A percentile compares a stretch with the other conserved stretches of the same genome.
phyloP scores from a whole-genome alignment of 768 basidiomycete species.

The Boletus speciosus region DNA sequence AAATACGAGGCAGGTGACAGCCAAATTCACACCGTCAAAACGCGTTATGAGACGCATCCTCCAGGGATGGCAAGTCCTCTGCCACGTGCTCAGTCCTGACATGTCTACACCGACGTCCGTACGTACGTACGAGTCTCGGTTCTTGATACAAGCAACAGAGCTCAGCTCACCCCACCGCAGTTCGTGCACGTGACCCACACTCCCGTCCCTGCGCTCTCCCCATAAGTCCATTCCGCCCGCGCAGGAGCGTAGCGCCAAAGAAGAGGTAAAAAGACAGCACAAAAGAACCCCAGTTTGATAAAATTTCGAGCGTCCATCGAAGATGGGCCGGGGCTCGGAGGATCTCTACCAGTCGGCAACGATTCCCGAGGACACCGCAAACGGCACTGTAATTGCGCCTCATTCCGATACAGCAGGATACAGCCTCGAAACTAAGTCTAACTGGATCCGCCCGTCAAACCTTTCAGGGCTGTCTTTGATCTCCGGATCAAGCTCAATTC shows the following conservation, averaged over 20 bases:
- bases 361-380: slow-evolving; percentile 21
- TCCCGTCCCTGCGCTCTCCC: not conserved
- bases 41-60: slow-evolving; percentile 12
- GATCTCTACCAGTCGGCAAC: slow-evolving; percentile 13
- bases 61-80: slow-evolving; percentile 2
- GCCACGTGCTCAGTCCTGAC: slow-evolving; percentile 24
- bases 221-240: not conserved
- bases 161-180: not conserved
- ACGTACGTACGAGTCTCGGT: not conserved
- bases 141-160: not conserved
- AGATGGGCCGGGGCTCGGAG: slow-evolving; percentile 8
- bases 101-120: not conserved
- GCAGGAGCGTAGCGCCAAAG: slow-evolving; percentile 2
- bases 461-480: slow-evolving; percentile 14
- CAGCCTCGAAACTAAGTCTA: slow-evolving; percentile 5
- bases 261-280: slow-evolving; percentile 12
- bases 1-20: slow-evolving; percentile 19
- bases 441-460: slow-evolving; percentile 11
- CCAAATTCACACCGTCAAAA: slow-evolving; percentile 29
- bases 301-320: slow-evolving; percentile 16
- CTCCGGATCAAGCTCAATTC: slow-evolving; percentile 11
- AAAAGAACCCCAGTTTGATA: slow-evolving; percentile 17
- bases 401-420: slow-evolving; percentile 6
- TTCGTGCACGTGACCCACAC: not conserved
- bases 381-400: not conserved